phyloP scores from a whole-genome alignment of 768 basidiomycete species.

The Gyrodon lividus region DNA sequence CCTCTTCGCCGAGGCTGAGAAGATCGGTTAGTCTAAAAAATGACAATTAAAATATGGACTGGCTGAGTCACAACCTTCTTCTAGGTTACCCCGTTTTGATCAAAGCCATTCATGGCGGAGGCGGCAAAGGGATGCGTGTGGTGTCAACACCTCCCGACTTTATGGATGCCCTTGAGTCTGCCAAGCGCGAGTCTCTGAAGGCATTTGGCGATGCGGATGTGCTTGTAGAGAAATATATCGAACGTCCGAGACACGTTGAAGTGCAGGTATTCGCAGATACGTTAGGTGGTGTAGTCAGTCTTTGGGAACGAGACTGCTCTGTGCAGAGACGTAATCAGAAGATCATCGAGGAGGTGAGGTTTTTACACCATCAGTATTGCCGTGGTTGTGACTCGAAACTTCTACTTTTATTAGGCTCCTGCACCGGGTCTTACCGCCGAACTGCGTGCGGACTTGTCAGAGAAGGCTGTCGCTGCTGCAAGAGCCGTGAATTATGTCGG shows the following conservation, averaged over 20 bases:
- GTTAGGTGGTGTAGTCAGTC: slow-evolving; percentile 76
- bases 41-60: not conserved
- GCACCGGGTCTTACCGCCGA: slow-evolving; percentile 84
- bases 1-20: slow-evolving; percentile 64
- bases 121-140: slow-evolving; percentile 93
- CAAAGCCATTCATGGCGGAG: slow-evolving; percentile 95
- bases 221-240: slow-evolving; percentile 86
- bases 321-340: slow-evolving; percentile 94
- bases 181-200: slow-evolving; percentile 85
- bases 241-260: slow-evolving; percentile 86
- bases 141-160: slow-evolving; percentile 71
- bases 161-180: slow-evolving; percentile 77
- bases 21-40: slow-evolving; percentile 56
- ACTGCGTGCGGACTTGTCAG: slow-evolving; percentile 75
- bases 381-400: not conserved
- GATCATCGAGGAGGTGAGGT: slow-evolving; percentile 81
- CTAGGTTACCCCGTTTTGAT: slow-evolving; percentile 88
- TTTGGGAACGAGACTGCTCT: slow-evolving; percentile 96
- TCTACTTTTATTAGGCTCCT: slow-evolving; percentile 59
- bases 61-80: not conserved
- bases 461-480: slow-evolving; percentile 90
- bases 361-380: not conserved
- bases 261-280: slow-evolving; percentile 93
- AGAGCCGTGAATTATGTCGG: slow-evolving; percentile 89
- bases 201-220: slow-evolving; percentile 86